phyloP scores from a whole-genome alignment of 495 filamentous ascomycete species.

The Penicillium pulvis region DNA sequence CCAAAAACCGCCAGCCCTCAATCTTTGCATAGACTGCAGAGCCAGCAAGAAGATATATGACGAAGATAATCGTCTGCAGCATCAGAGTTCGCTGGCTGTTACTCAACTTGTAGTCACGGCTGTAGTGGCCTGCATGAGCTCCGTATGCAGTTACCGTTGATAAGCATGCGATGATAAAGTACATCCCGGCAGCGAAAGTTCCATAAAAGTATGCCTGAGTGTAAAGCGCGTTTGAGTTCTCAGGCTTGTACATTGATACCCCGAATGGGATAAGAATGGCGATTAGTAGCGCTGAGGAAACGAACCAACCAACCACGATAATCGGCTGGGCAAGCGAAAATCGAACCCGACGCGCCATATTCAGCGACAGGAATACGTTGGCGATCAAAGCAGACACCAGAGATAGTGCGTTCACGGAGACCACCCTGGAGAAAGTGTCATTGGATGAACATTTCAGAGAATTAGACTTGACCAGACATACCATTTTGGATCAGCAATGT shows the following conservation, averaged over 20 bases:
- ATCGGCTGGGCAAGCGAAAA: conserved; percentile 65
- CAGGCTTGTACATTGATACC: conserved; percentile 21
- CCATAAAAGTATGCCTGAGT: conserved; percentile 82
- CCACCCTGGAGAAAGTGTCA: conserved; percentile 49
- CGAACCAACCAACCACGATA: conserved; percentile 64
- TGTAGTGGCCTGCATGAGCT: conserved; percentile 63
- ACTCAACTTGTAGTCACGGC: conserved; percentile 70
- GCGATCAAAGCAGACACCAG: conserved; percentile 68
- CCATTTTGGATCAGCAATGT: conserved; percentile 71
- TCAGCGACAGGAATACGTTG: conserved; percentile 71
- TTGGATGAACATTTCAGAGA: conserved; percentile 1
- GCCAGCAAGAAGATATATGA: conserved; percentile 74
- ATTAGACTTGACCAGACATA: conserved; percentile 26
- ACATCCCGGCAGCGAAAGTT: conserved; percentile 72
- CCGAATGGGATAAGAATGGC: conserved; percentile 55
- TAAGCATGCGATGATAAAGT: conserved; percentile 72
- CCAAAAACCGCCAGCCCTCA: conserved; percentile 78
- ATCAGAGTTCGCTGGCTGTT: conserved; percentile 79
- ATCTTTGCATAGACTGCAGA: conserved; percentile 69
- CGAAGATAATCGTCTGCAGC: conserved; percentile 81
- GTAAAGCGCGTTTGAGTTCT: conserved; percentile 21
- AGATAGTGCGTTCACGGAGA: conserved; percentile 73
- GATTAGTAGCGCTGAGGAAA: conserved; percentile 67
- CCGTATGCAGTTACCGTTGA: conserved; percentile 71
- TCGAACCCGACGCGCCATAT: conserved; percentile 66